A percentile compares a stretch with the other conserved stretches of the same genome.
These are phyloP conservation scores for Rhizopus arrhizus DNA, from an alignment of 371 early-diverging fungal species.

Conservation along the genomic window DNA sequence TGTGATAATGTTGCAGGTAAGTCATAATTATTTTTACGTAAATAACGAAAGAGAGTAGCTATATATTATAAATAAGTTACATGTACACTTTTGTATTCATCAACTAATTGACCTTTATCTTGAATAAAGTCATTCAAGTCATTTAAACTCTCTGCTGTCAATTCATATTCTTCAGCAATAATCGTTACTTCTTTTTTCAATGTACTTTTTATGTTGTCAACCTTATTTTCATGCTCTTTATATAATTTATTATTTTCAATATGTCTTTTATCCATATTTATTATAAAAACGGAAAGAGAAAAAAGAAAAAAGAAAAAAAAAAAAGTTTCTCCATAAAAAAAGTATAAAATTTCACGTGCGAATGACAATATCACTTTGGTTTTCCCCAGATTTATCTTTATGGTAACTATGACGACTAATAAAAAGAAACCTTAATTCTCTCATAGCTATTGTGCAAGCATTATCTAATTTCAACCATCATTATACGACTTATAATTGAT, in stretches of 20 bases:
- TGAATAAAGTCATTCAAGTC: slow-evolving; percentile 40
- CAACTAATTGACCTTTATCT: slow-evolving; percentile 33
- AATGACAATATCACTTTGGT: background rate
- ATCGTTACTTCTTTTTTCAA: slow-evolving; percentile 40
- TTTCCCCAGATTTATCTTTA: no score
- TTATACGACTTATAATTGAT: no score
- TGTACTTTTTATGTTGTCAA: slow-evolving; percentile 45
- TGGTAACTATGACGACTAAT: no score
- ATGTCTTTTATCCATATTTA: slow-evolving; percentile 18
- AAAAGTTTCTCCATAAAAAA: background rate
- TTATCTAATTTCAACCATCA: no score
- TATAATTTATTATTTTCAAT: slow-evolving; percentile 29
- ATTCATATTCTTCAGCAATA: slow-evolving; percentile 39
- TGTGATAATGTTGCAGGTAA: slow-evolving; percentile 40
- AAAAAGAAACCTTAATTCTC: no score
- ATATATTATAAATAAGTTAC: background rate
- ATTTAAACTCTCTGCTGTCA: slow-evolving; percentile 27
- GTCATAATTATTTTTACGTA: slow-evolving; percentile 40
- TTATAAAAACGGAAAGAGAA: background rate
- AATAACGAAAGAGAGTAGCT: slow-evolving; percentile 50
- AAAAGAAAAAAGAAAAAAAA: slow-evolving; percentile 5
- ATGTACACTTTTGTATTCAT: no score
- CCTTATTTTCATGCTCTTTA: slow-evolving; percentile 22
- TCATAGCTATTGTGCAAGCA: no score
- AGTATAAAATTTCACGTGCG: slow-evolving; percentile 1